Conservation (phyloP, 805 yeast genomes). For the Ogataea salicorniae region DNA sequence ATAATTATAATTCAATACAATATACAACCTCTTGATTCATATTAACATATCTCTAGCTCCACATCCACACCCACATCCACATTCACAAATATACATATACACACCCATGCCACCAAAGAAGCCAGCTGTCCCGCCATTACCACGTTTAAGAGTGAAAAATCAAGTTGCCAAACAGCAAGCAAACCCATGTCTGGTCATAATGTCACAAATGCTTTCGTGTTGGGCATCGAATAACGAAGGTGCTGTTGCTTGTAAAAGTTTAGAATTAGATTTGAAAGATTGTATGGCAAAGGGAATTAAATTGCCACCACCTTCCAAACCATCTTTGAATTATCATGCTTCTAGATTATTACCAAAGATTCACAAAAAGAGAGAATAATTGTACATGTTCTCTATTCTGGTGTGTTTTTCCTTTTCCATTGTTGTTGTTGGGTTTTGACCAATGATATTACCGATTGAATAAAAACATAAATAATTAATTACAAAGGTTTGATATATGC, state of each 20-base stretch:
- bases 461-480: too few relatives aligned
- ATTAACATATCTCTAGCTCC: too few relatives aligned
- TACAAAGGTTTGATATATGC: too few relatives aligned
- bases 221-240: slow-evolving; percentile 92
- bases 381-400: too few relatives aligned
- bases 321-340: slow-evolving; percentile 52
- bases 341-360: slow-evolving; percentile 51
- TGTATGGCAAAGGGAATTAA: slow-evolving; percentile 54
- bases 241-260: slow-evolving; percentile 52
- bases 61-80: too few relatives aligned
- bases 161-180: slow-evolving; percentile 53
- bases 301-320: slow-evolving; percentile 33
- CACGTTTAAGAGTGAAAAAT: slow-evolving; percentile 64
- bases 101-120: slow-evolving; percentile 16
- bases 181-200: slow-evolving; percentile 70
- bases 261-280: slow-evolving; percentile 64
- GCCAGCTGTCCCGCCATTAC: slow-evolving; percentile 59
- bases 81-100: background rate
- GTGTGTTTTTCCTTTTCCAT: too few relatives aligned
- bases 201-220: slow-evolving; percentile 84
- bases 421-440: too few relatives aligned
- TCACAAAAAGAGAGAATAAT: slow-evolving; percentile 31
- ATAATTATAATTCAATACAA: too few relatives aligned
- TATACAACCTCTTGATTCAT: too few relatives aligned
- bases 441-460: too few relatives aligned